Conservation (phyloP, 1,139 yeast species). For the Blastobotrys petasosporus region DNA sequence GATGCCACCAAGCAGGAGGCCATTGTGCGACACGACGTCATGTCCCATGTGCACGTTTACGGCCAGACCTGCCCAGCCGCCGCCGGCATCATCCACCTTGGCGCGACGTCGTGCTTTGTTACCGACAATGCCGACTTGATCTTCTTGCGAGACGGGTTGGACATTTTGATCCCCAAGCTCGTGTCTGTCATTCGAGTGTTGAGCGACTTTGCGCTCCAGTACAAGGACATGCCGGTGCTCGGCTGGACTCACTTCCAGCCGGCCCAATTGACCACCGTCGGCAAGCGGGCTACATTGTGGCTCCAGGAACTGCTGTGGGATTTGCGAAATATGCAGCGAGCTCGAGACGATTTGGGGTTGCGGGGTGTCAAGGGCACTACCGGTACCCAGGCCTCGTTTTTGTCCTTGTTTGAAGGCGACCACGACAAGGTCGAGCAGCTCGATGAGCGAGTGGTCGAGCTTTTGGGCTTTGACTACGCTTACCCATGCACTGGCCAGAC, state of each 20-base stretch:
- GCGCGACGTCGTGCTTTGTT: slow-evolving; percentile 97
- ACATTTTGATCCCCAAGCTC: slow-evolving; percentile 83
- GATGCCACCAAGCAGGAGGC: slow-evolving; percentile 93
- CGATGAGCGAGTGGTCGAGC: slow-evolving; percentile 87
- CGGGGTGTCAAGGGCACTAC: slow-evolving; percentile 99
- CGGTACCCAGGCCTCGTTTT: slow-evolving; percentile 96
- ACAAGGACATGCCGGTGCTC: slow-evolving; percentile 92
- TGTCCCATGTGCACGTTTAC: slow-evolving; percentile 97
- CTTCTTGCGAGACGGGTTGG: slow-evolving; percentile 93
- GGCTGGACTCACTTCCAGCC: slow-evolving; percentile 99
- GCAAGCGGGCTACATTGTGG: slow-evolving; percentile 97
- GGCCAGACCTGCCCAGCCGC: slow-evolving; percentile 94
- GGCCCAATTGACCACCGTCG: slow-evolving; percentile 97
- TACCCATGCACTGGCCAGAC: slow-evolving; percentile 99
- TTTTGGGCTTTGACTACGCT: slow-evolving; percentile 88
- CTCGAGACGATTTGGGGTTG: slow-evolving; percentile 91
- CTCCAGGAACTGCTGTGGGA: slow-evolving; percentile 97
- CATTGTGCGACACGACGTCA: slow-evolving; percentile 96
- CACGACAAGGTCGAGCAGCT: slow-evolving; percentile 92
- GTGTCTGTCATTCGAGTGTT: slow-evolving; percentile 93
- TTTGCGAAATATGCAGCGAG: slow-evolving; percentile 89
- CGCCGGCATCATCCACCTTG: slow-evolving; percentile 95
- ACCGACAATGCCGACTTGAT: slow-evolving; percentile 98
- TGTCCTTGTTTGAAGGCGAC: slow-evolving; percentile 90
- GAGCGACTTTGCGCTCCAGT: slow-evolving; percentile 77